A percentile compares a stretch with the other conserved stretches of the same genome.
Conservation (phyloP, 164 flowering plant species). For the Echeveria elegans region DNA sequence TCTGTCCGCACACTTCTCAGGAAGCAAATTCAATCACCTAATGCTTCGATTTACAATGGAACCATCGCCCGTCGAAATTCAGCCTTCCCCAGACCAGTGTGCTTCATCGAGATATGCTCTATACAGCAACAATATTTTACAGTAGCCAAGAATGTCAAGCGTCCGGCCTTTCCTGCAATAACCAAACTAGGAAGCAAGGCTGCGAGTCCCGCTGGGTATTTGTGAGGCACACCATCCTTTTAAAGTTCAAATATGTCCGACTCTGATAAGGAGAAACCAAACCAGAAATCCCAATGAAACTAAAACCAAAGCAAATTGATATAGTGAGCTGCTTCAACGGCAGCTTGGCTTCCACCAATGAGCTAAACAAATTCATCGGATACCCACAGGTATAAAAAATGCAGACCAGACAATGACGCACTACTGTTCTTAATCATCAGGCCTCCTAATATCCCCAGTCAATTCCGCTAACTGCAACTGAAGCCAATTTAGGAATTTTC, state of each 20-base stretch:
- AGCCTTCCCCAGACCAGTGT: constrained; percentile 28
- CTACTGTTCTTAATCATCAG: constrained; percentile 11
- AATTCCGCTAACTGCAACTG: constrained; percentile 20
- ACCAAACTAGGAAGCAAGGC: constrained; percentile 19
- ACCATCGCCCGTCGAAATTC: constrained; percentile 4
- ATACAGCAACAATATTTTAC: constrained; percentile 24
- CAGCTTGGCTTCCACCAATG: constrained; percentile 24
- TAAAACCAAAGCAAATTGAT: constrained; percentile 23
- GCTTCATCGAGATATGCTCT: constrained; percentile 34
- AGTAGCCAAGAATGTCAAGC: constrained; percentile 26
- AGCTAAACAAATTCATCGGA: constrained; percentile 37
- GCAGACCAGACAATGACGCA: constrained; percentile 21
- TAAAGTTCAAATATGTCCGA: constrained; percentile 21
- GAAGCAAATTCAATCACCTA: constrained; percentile 19
- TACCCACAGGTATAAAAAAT: constrained; percentile 25
- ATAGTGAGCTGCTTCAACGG: constrained; percentile 32
- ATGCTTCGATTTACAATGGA: constrained; percentile 14
- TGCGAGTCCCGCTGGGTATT: constrained; percentile 27
- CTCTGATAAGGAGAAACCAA: constrained; percentile 20
- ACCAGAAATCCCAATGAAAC: constrained; percentile 24
- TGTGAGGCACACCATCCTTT: constrained; percentile 30
- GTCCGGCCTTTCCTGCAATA: constrained; percentile 23
- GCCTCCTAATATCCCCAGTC: constrained; percentile 1
- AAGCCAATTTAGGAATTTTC: constrained; percentile 20
- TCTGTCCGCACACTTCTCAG: constrained; percentile 19